Evolutionary conservation across 78 protist species (phyloP).

Genomic region (Dictyostelium discoideum): DNA sequence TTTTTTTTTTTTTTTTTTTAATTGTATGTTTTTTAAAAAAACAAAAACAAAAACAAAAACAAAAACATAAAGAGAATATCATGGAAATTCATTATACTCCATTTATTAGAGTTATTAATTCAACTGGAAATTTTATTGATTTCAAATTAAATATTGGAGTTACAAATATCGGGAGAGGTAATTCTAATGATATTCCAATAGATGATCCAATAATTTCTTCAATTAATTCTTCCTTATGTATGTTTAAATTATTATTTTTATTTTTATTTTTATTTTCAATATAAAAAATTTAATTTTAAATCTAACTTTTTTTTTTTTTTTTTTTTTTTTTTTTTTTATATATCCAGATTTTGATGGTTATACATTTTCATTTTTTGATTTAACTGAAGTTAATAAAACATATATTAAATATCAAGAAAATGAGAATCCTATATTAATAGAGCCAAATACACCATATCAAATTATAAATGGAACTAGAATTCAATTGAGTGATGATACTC

Average conservation of each 20-base stretch:
- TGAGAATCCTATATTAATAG: background rate
- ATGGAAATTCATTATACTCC: background rate
- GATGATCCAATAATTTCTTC: background rate
- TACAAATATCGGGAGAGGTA: background rate
- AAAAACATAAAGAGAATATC: too few species aligned
- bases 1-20: too few species aligned
- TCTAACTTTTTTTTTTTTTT: background rate
- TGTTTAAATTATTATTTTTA: background rate
- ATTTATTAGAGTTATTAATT: background rate
- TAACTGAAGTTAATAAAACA: background rate
- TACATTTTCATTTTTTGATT: slow-evolving; percentile 3
- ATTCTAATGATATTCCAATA: background rate
- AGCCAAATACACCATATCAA: slow-evolving; percentile 4
- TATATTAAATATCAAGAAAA: background rate
- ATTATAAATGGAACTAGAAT: background rate
- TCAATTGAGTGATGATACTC: background rate
- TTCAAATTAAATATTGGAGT: background rate
- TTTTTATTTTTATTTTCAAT: background rate
- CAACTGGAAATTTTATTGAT: background rate
- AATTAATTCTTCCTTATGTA: slow-evolving; percentile 5
- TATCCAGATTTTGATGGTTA: background rate
- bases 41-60: too few species aligned
- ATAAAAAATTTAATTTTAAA: too few species aligned
- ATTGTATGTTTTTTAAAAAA: too few species aligned
- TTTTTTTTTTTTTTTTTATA: background rate